These are phyloP conservation scores for Amaranthus cruentus DNA, from an alignment of 148 eudicot genomes.

Conservation along the genomic window DNA sequence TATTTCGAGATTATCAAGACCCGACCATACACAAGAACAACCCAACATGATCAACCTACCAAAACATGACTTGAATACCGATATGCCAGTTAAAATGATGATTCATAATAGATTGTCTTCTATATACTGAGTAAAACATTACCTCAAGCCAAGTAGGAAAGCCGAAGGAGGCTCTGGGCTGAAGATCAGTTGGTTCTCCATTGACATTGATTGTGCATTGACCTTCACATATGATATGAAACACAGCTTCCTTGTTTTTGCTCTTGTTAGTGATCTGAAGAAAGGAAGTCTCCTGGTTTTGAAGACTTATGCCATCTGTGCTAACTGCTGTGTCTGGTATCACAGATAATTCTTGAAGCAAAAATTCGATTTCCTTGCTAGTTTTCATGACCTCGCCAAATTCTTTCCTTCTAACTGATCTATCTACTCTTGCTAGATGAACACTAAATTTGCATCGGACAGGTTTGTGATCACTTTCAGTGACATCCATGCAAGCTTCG, in stretches of 20 bases:
- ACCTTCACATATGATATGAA: slow-evolving; percentile 60
- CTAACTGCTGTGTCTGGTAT: slow-evolving; percentile 62
- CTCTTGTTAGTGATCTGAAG: slow-evolving; percentile 59
- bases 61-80: no score
- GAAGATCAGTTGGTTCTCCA: slow-evolving; percentile 45
- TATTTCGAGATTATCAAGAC: no score
- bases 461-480: slow-evolving; percentile 95
- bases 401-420: slow-evolving; percentile 87
- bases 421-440: slow-evolving; percentile 74
- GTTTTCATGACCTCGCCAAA: slow-evolving; percentile 57
- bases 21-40: no score
- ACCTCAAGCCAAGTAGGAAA: slow-evolving; percentile 98
- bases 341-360: slow-evolving; percentile 43
- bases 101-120: no score
- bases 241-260: slow-evolving; percentile 44
- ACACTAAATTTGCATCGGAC: slow-evolving; percentile 80
- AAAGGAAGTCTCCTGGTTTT: slow-evolving; percentile 57
- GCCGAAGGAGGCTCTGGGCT: slow-evolving; percentile 69
- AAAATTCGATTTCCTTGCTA: slow-evolving; percentile 40
- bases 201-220: slow-evolving; percentile 43
- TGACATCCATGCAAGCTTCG: slow-evolving; percentile 95
- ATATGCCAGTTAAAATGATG: no score
- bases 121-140: slow-evolving; percentile 11
- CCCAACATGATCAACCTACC: no score
- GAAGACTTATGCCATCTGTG: slow-evolving; percentile 50